A percentile compares a stretch with the other conserved stretches of the same genome.
Evolutionary conservation across 805 yeast species (phyloP).

Genomic region (Wickerhamomyces pijperi): DNA sequence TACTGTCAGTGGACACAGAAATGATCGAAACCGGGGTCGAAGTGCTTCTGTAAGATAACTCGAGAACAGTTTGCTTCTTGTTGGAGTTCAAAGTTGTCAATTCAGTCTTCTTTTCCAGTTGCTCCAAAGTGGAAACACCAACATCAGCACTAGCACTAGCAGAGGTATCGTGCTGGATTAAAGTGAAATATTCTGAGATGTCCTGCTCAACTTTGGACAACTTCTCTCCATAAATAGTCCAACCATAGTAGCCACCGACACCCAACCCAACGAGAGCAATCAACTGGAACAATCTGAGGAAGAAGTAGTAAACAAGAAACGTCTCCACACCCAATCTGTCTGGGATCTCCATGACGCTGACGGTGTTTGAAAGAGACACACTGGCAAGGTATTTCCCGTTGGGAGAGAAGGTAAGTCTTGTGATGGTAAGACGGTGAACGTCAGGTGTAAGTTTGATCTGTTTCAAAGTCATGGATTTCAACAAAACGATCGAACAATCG

Average conservation of each 20-base stretch:
- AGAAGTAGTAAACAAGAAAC: conserved; percentile 14
- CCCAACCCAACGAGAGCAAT: conserved; percentile 1
- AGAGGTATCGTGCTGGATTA: conserved; percentile 6
- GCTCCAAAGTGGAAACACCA: neutral
- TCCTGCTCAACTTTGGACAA: conserved; percentile 3
- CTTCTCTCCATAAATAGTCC: conserved; percentile 9
- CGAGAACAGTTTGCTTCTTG: too few species aligned
- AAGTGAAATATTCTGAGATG: conserved; percentile 16
- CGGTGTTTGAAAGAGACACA: conserved; percentile 65
- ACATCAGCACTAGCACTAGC: neutral
- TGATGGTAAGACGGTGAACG: conserved; percentile 63
- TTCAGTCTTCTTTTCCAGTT: neutral
- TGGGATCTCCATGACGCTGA: conserved; percentile 56
- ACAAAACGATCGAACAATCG: conserved; percentile 46
- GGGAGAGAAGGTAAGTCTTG: conserved; percentile 59
- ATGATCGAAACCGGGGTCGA: neutral
- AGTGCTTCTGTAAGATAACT: neutral
- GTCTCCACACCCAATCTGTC: conserved; percentile 24
- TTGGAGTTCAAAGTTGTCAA: too few species aligned
- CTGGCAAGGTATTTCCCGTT: conserved; percentile 61
- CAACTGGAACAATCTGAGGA: conserved; percentile 12
- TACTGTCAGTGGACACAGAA: neutral
- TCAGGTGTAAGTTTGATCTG: conserved; percentile 40
- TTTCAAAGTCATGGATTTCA: conserved; percentile 35
- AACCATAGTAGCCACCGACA: conserved; percentile 5